Evolutionary conservation across 768 basidiomycete species (phyloP), one percentile per base, ranked within the genome.

Genomic region (Leucosporidium scottii): DNA sequence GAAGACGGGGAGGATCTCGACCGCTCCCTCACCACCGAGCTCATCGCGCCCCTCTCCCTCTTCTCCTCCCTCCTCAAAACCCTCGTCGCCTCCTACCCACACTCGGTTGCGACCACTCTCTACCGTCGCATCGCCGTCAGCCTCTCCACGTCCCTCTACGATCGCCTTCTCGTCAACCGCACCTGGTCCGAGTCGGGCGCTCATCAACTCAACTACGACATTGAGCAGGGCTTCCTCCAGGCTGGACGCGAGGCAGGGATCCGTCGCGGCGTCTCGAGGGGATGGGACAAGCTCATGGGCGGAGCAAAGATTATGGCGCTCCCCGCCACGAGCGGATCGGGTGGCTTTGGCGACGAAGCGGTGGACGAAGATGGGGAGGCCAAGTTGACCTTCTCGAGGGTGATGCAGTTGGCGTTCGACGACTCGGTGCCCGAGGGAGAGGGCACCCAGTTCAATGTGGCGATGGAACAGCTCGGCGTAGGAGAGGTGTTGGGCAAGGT

Each of bases 201-300:
- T 7, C 82, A 81, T 66, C 79, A 80, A 27, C 82, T 94, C 27
- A 81, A 81, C 27, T 83, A 83, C 1, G 93, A 98, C 85, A 85
- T 80, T 83, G 86, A 75, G 82, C 91, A 58, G 92, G 93, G 92
- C 82, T 87, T 8, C 88, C 90, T 78, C 87, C 89, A 10, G 18
- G 74, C 75, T 3, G 74, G 60, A 2, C 47, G 61, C 18, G 69
- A 77, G 54, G 82, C 79, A 28, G 83, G 82, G 55, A 60, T 78
- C 36, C 66, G 77, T 18, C 64, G 30, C 28, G 65, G 82, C 81
- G 82, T 87, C 1, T 87, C 88, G 75, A 83, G 83, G 0, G 89
- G 91, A 4, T 94, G 93, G 92, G 79, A 83, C 59, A 82, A 82
- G 64, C 80, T 93, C 48, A 76, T 88, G 23, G 86, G 87, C 64